These are phyloP conservation scores for Cystobasidium sp. DNA, from an alignment of 1,284 basidiomycete genomes.

Conservation along the genomic window DNA sequence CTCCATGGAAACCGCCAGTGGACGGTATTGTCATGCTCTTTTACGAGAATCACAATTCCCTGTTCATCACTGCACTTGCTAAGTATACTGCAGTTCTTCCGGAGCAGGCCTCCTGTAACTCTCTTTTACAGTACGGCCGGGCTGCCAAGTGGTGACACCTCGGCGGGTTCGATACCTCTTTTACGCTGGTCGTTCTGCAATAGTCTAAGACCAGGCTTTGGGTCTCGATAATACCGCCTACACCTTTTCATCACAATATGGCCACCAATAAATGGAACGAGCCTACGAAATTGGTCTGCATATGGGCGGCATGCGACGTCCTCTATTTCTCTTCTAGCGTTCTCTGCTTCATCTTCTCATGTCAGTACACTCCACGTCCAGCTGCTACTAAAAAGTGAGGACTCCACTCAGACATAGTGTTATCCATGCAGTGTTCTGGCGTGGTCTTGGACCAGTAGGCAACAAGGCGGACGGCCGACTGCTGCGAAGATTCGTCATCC, in stretches of 20 bases:
- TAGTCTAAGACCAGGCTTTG: too few relatives aligned
- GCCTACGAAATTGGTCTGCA: slow-evolving; percentile 6
- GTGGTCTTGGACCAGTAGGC: slow-evolving; percentile 28
- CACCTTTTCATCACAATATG: not conserved
- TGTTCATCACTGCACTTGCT: too few relatives aligned
- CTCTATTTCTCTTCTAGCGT: slow-evolving; percentile 18
- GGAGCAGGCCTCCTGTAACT: too few relatives aligned
- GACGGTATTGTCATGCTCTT: too few relatives aligned
- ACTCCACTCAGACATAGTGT: not conserved
- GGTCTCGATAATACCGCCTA: not conserved
- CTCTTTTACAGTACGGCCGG: too few relatives aligned
- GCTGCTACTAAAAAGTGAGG: not conserved
- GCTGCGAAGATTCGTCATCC: slow-evolving; percentile 17
- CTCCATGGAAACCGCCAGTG: too few relatives aligned
- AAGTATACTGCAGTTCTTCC: too few relatives aligned
- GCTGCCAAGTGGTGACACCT: too few relatives aligned
- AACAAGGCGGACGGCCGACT: not conserved
- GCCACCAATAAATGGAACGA: not conserved
- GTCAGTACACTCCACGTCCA: slow-evolving; percentile 5
- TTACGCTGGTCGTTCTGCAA: too few relatives aligned
- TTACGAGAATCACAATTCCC: too few relatives aligned
- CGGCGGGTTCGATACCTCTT: too few relatives aligned
- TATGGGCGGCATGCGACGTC: slow-evolving; percentile 26
- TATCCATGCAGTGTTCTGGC: slow-evolving; percentile 32
- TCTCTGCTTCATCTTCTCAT: slow-evolving; percentile 16